phyloP scores from a whole-genome alignment of 2,329 filamentous ascomycete species.

The Exophiala phaeomuriformis region DNA sequence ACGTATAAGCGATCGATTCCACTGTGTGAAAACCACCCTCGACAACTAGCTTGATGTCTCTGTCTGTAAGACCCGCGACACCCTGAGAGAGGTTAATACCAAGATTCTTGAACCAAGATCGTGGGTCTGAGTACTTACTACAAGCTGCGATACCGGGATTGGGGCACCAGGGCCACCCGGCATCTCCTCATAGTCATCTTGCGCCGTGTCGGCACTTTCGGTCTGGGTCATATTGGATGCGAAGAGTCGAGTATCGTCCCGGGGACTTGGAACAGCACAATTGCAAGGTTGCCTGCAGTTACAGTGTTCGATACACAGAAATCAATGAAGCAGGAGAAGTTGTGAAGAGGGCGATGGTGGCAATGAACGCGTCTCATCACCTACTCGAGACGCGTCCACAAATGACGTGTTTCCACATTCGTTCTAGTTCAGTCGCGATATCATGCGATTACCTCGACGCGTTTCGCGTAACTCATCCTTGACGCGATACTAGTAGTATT shows the following conservation, averaged over 20 bases:
- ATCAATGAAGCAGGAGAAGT: too few relatives aligned
- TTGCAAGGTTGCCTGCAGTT: too few relatives aligned
- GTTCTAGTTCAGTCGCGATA: too few relatives aligned
- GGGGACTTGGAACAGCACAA: too few relatives aligned
- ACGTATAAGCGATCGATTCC: constrained; percentile 91
- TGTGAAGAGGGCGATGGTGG: too few relatives aligned
- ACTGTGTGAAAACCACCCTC: constrained; percentile 94
- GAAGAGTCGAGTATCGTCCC: background rate
- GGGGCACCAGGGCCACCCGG: constrained; percentile 84
- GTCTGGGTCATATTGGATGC: constrained; percentile 23
- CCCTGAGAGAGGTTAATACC: constrained; percentile 52
- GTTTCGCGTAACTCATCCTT: too few relatives aligned
- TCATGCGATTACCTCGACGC: too few relatives aligned
- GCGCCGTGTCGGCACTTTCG: constrained; percentile 15
- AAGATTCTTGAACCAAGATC: background rate
- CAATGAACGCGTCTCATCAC: too few relatives aligned
- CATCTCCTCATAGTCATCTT: constrained; percentile 53
- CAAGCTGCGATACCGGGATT: constrained; percentile 74
- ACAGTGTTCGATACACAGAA: too few relatives aligned
- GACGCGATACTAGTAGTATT: too few relatives aligned
- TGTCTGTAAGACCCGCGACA: constrained; percentile 78
- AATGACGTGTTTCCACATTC: too few relatives aligned
- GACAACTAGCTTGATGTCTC: constrained; percentile 86
- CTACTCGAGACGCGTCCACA: too few relatives aligned
- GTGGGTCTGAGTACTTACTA: constrained; percentile 52